Percentiles rank a stretch among this genome's conserved stretches.
Conservation (phyloP, 2,329 filamentous ascomycete species). For the Pestalotiopsis sp. region DNA sequence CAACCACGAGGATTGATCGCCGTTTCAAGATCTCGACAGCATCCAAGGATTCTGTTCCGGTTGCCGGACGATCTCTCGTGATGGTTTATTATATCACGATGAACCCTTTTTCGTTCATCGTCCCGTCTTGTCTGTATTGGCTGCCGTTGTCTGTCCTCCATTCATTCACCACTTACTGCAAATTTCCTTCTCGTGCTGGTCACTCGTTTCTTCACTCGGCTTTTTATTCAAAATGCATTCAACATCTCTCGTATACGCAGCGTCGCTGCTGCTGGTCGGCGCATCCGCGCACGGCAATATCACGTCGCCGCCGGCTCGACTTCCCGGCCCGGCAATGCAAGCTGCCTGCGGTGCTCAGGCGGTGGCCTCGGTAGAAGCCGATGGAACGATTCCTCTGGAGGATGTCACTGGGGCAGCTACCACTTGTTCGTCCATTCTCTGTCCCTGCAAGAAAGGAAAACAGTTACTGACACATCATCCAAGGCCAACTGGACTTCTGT, state of each 20-base stretch:
- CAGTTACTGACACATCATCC: neutral
- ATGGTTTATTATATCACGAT: neutral
- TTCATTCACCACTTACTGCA: neutral
- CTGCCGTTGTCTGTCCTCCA: neutral
- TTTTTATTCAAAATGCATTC: conserved; percentile 1
- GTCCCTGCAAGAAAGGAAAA: neutral
- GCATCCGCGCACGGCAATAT: conserved; percentile 48
- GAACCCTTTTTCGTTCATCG: neutral
- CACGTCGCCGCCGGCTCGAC: conserved; percentile 41
- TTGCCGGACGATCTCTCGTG: neutral
- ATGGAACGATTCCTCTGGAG: conserved; percentile 40
- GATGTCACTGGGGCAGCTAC: conserved; percentile 25
- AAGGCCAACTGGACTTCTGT: conserved; percentile 48
- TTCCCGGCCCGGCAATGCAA: conserved; percentile 44
- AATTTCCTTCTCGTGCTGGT: conserved; percentile 6
- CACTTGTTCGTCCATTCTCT: conserved; percentile 23
- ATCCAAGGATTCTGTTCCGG: neutral
- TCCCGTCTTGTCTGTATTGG: neutral
- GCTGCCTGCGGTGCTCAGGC: conserved; percentile 43
- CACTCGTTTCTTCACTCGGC: neutral
- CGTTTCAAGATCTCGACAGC: neutral
- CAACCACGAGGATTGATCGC: neutral
- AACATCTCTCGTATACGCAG: conserved; percentile 11
- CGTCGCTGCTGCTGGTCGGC: conserved; percentile 24
- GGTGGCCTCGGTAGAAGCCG: conserved; percentile 26